phyloP scores from a whole-genome alignment of 208 protist species.

The Trypanosoma conorhini region DNA sequence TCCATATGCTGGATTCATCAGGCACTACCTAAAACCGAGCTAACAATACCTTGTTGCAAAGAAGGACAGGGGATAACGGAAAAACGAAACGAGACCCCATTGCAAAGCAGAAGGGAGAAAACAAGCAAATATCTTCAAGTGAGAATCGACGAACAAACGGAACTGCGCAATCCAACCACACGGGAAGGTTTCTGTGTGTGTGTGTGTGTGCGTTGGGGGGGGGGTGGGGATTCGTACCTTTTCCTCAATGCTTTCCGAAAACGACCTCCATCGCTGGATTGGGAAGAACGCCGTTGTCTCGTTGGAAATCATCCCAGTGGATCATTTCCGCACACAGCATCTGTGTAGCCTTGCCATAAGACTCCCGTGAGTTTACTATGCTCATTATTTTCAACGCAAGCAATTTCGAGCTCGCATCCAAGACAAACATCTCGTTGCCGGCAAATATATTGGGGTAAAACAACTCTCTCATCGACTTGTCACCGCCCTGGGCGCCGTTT shows the following conservation, averaged over 20 bases:
- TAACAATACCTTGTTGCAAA: not conserved
- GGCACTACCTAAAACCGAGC: slow-evolving; percentile 1
- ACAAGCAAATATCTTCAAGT: not conserved
- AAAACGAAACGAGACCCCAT: not conserved
- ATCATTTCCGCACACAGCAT: slow-evolving; percentile 64
- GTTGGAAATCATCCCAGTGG: slow-evolving; percentile 23
- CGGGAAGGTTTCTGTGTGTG: no score
- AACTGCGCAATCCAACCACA: no score
- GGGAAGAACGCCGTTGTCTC: slow-evolving; percentile 23
- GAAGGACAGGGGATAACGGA: slow-evolving; percentile 4
- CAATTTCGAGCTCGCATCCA: slow-evolving; percentile 3
- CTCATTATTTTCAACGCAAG: slow-evolving; percentile 11
- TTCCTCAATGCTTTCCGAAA: slow-evolving; percentile 9
- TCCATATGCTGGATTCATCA: slow-evolving; percentile 30
- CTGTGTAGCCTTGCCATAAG: slow-evolving; percentile 27
- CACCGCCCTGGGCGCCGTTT: slow-evolving; percentile 45
- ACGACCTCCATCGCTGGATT: slow-evolving; percentile 16
- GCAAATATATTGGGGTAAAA: slow-evolving; percentile 29
- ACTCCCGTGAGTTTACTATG: slow-evolving; percentile 9
- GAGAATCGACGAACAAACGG: no score
- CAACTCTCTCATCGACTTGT: slow-evolving; percentile 39
- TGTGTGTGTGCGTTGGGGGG: no score
- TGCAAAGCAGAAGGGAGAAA: not conserved
- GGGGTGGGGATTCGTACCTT: not conserved
- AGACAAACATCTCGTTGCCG: slow-evolving; percentile 19